Conservation (phyloP, 176 grass and related monocot genomes). For the Oryza glumipatula region DNA sequence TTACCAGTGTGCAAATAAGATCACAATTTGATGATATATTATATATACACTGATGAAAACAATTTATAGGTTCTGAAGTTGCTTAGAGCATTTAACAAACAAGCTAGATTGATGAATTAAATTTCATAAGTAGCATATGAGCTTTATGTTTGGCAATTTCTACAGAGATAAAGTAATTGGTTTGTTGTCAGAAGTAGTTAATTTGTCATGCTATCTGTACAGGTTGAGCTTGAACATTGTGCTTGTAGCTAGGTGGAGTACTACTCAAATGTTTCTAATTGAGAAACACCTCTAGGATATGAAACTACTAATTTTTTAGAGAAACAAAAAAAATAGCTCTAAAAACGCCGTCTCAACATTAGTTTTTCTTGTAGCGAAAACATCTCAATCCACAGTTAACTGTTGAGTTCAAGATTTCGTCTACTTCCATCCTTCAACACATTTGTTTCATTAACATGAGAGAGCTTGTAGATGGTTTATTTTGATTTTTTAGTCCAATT, state of each 20-base stretch:
- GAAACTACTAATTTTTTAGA: background rate
- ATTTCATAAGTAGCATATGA: too few species aligned
- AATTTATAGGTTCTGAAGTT: background rate
- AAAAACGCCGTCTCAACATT: background rate
- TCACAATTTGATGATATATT: background rate
- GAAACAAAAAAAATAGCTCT: background rate
- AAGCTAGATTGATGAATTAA: background rate
- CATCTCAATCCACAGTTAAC: background rate
- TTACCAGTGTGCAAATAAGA: background rate
- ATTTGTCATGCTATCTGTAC: background rate
- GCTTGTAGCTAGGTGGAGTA: background rate
- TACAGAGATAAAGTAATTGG: background rate
- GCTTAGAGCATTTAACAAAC: background rate
- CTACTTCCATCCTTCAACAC: background rate
- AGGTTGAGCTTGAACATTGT: slow-evolving; percentile 10
- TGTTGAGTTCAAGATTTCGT: background rate
- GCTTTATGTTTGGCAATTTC: background rate
- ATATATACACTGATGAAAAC: background rate
- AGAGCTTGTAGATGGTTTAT: background rate
- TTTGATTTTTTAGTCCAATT: background rate
- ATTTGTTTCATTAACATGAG: background rate
- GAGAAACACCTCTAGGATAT: background rate
- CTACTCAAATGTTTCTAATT: background rate
- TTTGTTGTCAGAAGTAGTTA: background rate
- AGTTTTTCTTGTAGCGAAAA: background rate